Conservation (phyloP, 2,329 filamentous ascomycete species). For the Aphanocladium album region DNA sequence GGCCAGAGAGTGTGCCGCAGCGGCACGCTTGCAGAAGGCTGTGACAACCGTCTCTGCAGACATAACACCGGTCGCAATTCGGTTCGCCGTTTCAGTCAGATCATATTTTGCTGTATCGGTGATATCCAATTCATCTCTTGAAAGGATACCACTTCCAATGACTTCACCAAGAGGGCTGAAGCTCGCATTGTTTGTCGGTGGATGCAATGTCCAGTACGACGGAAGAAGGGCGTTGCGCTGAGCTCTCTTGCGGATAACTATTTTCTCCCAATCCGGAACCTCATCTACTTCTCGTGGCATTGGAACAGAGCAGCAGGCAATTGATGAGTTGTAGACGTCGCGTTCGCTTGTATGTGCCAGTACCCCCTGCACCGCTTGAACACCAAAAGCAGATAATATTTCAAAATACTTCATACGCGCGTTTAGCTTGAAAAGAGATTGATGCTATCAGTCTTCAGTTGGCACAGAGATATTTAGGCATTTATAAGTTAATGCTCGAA, state of each 20-base stretch:
- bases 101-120: background rate
- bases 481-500: too few relatives aligned
- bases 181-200: background rate
- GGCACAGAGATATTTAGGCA: too few relatives aligned
- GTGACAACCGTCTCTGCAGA: conserved; percentile 14
- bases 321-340: background rate
- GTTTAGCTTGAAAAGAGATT: background rate
- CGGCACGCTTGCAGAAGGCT: conserved; percentile 46
- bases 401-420: too few relatives aligned
- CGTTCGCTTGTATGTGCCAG: background rate
- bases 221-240: background rate
- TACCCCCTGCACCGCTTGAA: background rate
- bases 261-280: background rate
- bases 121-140: background rate
- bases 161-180: background rate
- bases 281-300: too few relatives aligned
- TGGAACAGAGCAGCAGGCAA: too few relatives aligned
- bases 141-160: background rate
- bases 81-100: background rate
- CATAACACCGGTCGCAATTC: background rate
- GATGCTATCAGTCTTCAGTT: background rate
- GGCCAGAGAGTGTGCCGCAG: conserved; percentile 48
- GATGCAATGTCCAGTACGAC: background rate
- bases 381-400: background rate
- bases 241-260: background rate